These are phyloP conservation scores for Calonectria pseudoreteaudii DNA, from an alignment of 2,329 filamentous ascomycete species.

Conservation along the genomic window DNA sequence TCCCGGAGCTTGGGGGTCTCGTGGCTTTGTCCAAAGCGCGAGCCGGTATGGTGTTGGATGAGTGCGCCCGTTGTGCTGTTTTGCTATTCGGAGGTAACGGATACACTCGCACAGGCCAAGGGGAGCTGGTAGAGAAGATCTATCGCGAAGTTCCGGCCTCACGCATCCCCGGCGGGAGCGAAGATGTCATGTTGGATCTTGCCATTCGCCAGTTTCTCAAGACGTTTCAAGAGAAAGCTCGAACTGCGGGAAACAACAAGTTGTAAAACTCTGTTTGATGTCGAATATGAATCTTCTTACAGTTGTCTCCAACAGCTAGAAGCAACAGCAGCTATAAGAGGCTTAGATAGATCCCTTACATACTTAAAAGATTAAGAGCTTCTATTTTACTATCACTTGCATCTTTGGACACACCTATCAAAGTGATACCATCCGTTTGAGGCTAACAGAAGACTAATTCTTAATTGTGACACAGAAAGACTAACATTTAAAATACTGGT, in stretches of 20 bases:
- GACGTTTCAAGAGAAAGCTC: constrained; percentile 22
- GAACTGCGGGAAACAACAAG: background rate
- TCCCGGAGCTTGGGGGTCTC: constrained; percentile 74
- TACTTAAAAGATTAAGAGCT: too few relatives aligned
- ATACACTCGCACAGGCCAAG: constrained; percentile 76
- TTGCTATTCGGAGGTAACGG: constrained; percentile 81
- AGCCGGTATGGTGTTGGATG: constrained; percentile 76
- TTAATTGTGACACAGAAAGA: too few relatives aligned
- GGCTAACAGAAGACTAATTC: background rate
- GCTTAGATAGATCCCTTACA: too few relatives aligned
- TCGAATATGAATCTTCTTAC: too few relatives aligned
- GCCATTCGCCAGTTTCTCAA: constrained; percentile 37
- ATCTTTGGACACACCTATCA: too few relatives aligned
- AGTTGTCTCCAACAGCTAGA: too few relatives aligned
- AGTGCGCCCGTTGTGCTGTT: constrained; percentile 76
- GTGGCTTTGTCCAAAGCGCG: constrained; percentile 80
- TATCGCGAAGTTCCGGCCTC: constrained; percentile 20
- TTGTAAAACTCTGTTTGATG: background rate
- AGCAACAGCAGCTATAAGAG: too few relatives aligned
- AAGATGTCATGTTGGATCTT: constrained; percentile 39
- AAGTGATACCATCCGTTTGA: too few relatives aligned
- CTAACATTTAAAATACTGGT: too few relatives aligned
- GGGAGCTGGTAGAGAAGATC: constrained; percentile 72
- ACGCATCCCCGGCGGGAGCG: constrained; percentile 37
- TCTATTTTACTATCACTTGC: too few relatives aligned